Base-by-base conservation (phyloP, 2,329 filamentous ascomycete species). In the Penicillium sp. region DNA sequence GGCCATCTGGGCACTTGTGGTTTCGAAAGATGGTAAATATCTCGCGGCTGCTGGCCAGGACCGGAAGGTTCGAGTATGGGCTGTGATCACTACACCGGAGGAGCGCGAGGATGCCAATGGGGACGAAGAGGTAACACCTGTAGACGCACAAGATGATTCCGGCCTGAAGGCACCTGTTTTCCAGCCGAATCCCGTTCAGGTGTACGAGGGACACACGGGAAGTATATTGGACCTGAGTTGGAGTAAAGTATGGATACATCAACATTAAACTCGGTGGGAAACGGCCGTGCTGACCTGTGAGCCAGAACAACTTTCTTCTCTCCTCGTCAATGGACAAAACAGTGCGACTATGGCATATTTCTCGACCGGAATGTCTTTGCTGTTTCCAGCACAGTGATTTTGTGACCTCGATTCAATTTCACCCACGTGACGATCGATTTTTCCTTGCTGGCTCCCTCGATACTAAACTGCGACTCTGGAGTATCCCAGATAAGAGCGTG, bases 311-410 rank as follows among this genome's bases (percentile, higher is more conserved):
- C 72, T 99, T 99, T 65, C 75, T 99, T 28, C 80, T 99, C 16
- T 97, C 93, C 4, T 95, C 92, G 0, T 96, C 92, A 0, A 97
- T 97, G 91, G 94, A 99, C 72, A 97, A 97, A 78, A 96, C 92
- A 0, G 94, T 99, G 12, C 84, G 91, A 14, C 75, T 99, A 45
- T 99, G 94, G 93, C 94, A 99, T 73, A 82, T 94, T 59, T 93
- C 85, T 69, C 83, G 93, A 50, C 75, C 82, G 4, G 92, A 97
- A 67, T 97, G 91, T 67, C 80, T 99, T 0, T 96, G 91, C 73
- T 91, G 89, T 2, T 99, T 97, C 77, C 90, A 92, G 66, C 94
- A 97, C 73, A 90, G 87, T 65, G 94, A 99, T 70, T 91, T 97
- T 65, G 93, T 97, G 44, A 96, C 94, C 0, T 93, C 91, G 1